phyloP scores from a whole-genome alignment of 331 rosid species.

The Cydonia oblonga region DNA sequence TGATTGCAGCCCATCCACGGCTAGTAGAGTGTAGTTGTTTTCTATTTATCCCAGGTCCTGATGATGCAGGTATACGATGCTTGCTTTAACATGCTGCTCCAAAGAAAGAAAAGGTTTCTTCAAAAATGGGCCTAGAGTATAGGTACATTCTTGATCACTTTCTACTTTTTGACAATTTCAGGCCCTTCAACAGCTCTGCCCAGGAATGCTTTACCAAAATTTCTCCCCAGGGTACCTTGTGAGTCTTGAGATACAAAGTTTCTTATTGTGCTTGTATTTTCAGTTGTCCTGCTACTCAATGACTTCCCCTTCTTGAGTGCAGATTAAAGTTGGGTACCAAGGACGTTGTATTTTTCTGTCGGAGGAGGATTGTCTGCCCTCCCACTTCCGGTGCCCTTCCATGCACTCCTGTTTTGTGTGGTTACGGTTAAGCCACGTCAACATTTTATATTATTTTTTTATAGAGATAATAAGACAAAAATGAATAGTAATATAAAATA shows the following conservation, averaged over 20 bases:
- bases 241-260: neutral
- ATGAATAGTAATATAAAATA: too few species aligned
- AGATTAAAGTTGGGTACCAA: conserved; percentile 76
- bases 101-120: neutral
- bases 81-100: neutral
- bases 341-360: conserved; percentile 79
- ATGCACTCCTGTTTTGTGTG: too few species aligned
- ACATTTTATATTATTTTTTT: too few species aligned
- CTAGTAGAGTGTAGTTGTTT: conserved; percentile 57
- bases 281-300: conserved; percentile 13
- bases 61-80: conserved; percentile 69
- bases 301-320: conserved; percentile 20
- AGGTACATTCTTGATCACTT: neutral
- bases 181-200: conserved; percentile 80
- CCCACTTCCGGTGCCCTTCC: too few species aligned
- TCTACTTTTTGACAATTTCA: conserved; percentile 10
- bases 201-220: conserved; percentile 62
- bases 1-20: conserved; percentile 67
- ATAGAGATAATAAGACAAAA: too few species aligned
- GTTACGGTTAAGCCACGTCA: too few species aligned
- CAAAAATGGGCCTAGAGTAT: neutral
- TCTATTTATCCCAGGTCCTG: conserved; percentile 94
- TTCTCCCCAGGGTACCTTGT: neutral
- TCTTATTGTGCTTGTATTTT: conserved; percentile 3
- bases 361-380: too few species aligned